Percentiles rank a stretch among this genome's conserved stretches.
These are phyloP conservation scores for Kwoniella newhampshirensis DNA, from an alignment of 768 basidiomycete genomes.

Conservation along the genomic window DNA sequence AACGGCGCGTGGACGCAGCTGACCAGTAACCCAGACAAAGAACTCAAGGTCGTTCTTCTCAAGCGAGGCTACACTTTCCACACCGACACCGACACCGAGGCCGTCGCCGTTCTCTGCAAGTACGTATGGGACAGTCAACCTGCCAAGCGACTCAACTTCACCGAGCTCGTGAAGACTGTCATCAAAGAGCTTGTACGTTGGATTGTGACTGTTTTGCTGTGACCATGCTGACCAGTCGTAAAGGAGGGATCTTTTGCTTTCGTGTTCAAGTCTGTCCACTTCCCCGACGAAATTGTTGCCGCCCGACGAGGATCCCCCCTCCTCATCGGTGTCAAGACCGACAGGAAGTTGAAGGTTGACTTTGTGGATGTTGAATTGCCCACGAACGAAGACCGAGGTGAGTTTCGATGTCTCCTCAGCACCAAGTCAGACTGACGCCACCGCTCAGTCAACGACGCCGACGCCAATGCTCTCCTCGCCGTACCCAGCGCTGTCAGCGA, in stretches of 20 bases:
- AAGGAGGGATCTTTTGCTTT: constrained; percentile 96
- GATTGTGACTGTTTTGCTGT: neutral
- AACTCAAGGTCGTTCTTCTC: constrained; percentile 86
- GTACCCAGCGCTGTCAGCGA: constrained; percentile 59
- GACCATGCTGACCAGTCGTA: neutral
- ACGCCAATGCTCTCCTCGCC: constrained; percentile 61
- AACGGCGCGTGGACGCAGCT: constrained; percentile 6
- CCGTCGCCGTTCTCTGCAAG: constrained; percentile 91
- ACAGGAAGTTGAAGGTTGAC: constrained; percentile 99
- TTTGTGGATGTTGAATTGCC: constrained; percentile 95
- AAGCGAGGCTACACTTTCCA: constrained; percentile 93
- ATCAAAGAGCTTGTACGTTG: constrained; percentile 75
- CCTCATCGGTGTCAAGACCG: constrained; percentile 97
- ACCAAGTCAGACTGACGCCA: constrained; percentile 38
- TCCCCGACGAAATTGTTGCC: constrained; percentile 91
- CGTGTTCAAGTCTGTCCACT: constrained; percentile 96
- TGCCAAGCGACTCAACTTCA: constrained; percentile 81
- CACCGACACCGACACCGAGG: constrained; percentile 96
- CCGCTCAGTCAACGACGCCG: constrained; percentile 52
- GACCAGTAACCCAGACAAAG: constrained; percentile 56
- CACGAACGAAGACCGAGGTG: constrained; percentile 60
- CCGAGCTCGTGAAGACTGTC: constrained; percentile 87
- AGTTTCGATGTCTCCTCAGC: constrained; percentile 5
- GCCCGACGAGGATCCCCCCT: constrained; percentile 96
- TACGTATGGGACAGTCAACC: constrained; percentile 94